phyloP scores from a whole-genome alignment of 805 yeast genomes.

The Candida orba region DNA sequence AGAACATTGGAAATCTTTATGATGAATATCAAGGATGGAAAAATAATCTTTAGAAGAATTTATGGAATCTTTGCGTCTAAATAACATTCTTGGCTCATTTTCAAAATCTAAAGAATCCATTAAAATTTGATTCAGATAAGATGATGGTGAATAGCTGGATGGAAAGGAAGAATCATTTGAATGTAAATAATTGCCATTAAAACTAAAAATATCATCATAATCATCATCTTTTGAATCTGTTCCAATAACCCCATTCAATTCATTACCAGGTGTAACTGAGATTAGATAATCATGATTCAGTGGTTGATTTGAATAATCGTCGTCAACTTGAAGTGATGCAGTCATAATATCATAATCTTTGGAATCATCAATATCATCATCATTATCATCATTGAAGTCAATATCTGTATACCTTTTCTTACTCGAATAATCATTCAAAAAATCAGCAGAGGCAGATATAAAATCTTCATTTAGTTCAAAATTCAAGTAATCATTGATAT shows the following conservation, averaged over 20 bases:
- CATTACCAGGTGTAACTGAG: too few relatives aligned
- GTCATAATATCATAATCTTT: neutral
- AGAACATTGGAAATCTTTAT: slow-evolving; percentile 18
- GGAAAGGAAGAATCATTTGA: neutral
- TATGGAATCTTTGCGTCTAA: neutral
- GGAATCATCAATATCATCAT: neutral
- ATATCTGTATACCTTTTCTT: neutral
- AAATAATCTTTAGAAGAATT: neutral
- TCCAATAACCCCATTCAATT: too few relatives aligned
- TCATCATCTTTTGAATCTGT: neutral
- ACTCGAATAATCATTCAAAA: slow-evolving; percentile 14
- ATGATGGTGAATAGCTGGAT: slow-evolving; percentile 7
- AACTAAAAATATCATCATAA: slow-evolving; percentile 3
- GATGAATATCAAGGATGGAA: slow-evolving; percentile 11
- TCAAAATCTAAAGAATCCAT: too few relatives aligned
- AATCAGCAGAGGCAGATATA: slow-evolving; percentile 12
- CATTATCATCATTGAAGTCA: slow-evolving; percentile 2
- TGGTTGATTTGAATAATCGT: too few relatives aligned
- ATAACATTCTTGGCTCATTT: too few relatives aligned
- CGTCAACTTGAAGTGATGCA: neutral
- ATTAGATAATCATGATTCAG: too few relatives aligned
- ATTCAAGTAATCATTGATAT: slow-evolving; percentile 18
- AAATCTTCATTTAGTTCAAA: slow-evolving; percentile 21
- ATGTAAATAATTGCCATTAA: neutral
- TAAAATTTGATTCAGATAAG: neutral